Base-by-base conservation (phyloP, 768 basidiomycete genomes). In the Gyrodon lividus region DNA sequence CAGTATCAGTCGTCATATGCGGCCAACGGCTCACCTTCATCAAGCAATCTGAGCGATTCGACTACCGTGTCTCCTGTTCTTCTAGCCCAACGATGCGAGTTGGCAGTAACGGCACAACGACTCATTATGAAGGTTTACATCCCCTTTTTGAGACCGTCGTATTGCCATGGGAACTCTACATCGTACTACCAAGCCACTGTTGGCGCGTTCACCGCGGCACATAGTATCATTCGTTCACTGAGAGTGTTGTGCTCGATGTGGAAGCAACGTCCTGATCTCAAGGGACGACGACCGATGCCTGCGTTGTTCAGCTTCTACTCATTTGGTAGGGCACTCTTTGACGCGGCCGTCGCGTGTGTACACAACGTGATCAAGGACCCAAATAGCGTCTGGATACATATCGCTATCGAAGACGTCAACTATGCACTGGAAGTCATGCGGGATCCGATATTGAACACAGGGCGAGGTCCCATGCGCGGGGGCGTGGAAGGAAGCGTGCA, bases 201-300 rank as follows among this genome's bases (percentile, higher is more conserved):
- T 33, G 80, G 82, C 30, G 77, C 78, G 26, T 73, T 87, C 35
- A 79, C 77, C 47, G 87, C 89, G 2, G 86, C 87, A 9, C 86
- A 88, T 59, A 66, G 69, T 2, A 77, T 89, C 50, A 72, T 89
- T 31, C 75, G 74, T 50, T 80, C 84, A 0, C 71, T 75, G 35
- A 72, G 71, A 49, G 55, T 73, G 38, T 63, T 81, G 39, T 74
- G 75, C 55, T 57, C 62, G 17, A 64, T 71, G 55, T 75, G 74
- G 72, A 71, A 70, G 38, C 64, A 70, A 34, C 56, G 67, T 10
- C 67, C 66, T 5, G 66, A 68, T 31, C 60, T 68, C n/a, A 65
- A 65, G 6, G 64, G 58, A 20, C 65, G 60, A 20, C 64, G 66
- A 24, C 70, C 67, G 22, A 67, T 71, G 14, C 76, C 77, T n/a